Evolutionary conservation across 2,329 filamentous ascomycete species (phyloP), one percentile per base, ranked within the genome.

Genomic region (Nemania serpens): DNA sequence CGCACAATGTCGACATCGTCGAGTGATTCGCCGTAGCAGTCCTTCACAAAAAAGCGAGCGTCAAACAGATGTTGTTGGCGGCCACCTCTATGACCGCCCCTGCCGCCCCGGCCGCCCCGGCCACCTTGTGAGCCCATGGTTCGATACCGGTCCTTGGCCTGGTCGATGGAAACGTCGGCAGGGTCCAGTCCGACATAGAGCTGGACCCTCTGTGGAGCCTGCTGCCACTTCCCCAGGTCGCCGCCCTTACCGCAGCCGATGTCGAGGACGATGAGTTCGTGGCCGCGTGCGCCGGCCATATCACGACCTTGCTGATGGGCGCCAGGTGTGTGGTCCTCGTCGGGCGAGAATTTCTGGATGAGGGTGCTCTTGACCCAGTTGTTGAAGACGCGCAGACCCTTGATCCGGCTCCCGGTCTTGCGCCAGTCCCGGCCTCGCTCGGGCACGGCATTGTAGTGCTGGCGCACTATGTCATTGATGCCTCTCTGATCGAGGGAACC

Each of bases 361-460:
- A 98, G 86, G 51, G 91, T 94, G 73, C 92, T 97, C 82, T 99
- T 99, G 78, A 99, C 86, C 95, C 95, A 99, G 76, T 99, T 99
- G 79, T 99, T 99, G 81, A 97, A 95, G 68, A 90, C 91, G 55
- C 95, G 87, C 55, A 99, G 80, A 0, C 95, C 95, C 78, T 96
- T 97, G 80, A 99, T 99, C 71, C 91, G 90, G 75, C 91, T 96
- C 71, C 96, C 93, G 6, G 92, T 96, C 74, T 90, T 92, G 51
- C 95, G 87, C 94, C 95, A 99, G 71, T 97, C 93, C 55, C 94
- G 87, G 12, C 95, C 95, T 33, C 93, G 87, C 79, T 99, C 91
- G 0, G 94, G 94, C 0, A 98, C 94, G 39, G 91, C 89, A 76
- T 99, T 99, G 82, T 99, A 99, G 76, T 97, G 94, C 67, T 96